phyloP scores from a whole-genome alignment of 1,139 yeast genomes.

The Candida anutae region DNA sequence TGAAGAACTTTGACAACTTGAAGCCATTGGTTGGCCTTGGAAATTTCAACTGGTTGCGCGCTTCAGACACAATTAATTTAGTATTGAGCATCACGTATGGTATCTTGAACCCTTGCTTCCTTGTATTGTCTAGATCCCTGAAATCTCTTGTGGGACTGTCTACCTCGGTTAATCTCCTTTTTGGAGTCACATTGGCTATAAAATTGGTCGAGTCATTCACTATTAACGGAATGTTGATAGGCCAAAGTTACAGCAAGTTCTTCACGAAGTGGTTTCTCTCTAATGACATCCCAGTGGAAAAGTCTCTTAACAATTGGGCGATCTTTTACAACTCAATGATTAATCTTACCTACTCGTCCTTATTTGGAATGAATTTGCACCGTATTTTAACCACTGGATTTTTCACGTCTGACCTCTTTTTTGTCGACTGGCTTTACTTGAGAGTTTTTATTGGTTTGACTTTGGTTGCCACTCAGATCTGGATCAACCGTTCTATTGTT shows the following conservation, averaged over 20 bases:
- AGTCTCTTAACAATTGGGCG: conserved; percentile 75
- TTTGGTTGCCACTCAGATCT: conserved; percentile 53
- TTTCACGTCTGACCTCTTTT: conserved; percentile 11
- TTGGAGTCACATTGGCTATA: conserved; percentile 40
- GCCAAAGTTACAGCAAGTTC: conserved; percentile 55
- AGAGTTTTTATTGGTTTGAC: conserved; percentile 51
- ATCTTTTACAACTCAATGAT: conserved; percentile 53
- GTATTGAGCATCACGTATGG: conserved; percentile 38
- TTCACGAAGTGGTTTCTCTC: conserved; percentile 64
- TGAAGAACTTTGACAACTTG: conserved; percentile 30
- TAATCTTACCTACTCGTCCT: conserved; percentile 38
- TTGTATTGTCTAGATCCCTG: conserved; percentile 16
- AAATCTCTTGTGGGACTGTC: conserved; percentile 1
- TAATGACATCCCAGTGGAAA: conserved; percentile 58
- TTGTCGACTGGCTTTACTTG: conserved; percentile 42
- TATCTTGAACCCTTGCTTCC: conserved; percentile 38
- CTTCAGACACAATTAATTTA: conserved; percentile 55
- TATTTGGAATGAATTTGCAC: conserved; percentile 34
- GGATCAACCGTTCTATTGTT: conserved; percentile 68
- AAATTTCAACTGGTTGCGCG: conserved; percentile 60
- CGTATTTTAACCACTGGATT: conserved; percentile 15
- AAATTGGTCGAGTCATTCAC: conserved; percentile 48
- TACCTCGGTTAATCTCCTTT: conserved; percentile 16
- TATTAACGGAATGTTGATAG: conserved; percentile 45
- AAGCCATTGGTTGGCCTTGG: conserved; percentile 59